Percentiles rank a stretch among this genome's conserved stretches.
phyloP scores from a whole-genome alignment of 1,139 yeast species.

The Yamadazyma siamensis region DNA sequence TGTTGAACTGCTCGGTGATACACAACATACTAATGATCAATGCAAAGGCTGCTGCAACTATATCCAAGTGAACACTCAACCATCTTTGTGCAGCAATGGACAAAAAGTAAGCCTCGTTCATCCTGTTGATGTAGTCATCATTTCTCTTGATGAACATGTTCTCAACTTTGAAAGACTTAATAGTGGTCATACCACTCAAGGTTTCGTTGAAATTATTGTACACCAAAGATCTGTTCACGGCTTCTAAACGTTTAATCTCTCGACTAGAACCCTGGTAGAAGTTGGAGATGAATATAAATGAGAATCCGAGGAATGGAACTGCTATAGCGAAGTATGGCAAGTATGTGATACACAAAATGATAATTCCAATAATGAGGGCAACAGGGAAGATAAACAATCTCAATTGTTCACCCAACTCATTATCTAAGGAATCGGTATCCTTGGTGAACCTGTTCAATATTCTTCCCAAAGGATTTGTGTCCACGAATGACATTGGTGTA shows the following conservation, averaged over 20 bases:
- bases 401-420: slow-evolving; percentile 64
- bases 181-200: slow-evolving; percentile 67
- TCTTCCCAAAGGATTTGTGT: slow-evolving; percentile 63
- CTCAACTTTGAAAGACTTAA: slow-evolving; percentile 57
- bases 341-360: slow-evolving; percentile 66
- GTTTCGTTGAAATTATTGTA: slow-evolving; percentile 77
- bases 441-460: slow-evolving; percentile 65
- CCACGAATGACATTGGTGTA: slow-evolving; percentile 58
- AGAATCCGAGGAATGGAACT: slow-evolving; percentile 12
- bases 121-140: slow-evolving; percentile 50
- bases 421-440: slow-evolving; percentile 83
- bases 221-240: slow-evolving; percentile 70
- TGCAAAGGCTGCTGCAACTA: slow-evolving; percentile 49
- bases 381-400: slow-evolving; percentile 46
- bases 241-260: slow-evolving; percentile 81
- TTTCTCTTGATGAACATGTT: slow-evolving; percentile 50
- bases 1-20: slow-evolving; percentile 61
- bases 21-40: slow-evolving; percentile 59
- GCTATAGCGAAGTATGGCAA: slow-evolving; percentile 53
- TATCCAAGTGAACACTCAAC: slow-evolving; percentile 68
- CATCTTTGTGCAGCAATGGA: slow-evolving; percentile 76
- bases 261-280: slow-evolving; percentile 70
- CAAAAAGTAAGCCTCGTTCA: slow-evolving; percentile 73
- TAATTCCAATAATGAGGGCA: slow-evolving; percentile 58
- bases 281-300: slow-evolving; percentile 37